Evolutionary conservation across 257 asterid genomes (phyloP).

Genomic region (Solanum peruvianum): DNA sequence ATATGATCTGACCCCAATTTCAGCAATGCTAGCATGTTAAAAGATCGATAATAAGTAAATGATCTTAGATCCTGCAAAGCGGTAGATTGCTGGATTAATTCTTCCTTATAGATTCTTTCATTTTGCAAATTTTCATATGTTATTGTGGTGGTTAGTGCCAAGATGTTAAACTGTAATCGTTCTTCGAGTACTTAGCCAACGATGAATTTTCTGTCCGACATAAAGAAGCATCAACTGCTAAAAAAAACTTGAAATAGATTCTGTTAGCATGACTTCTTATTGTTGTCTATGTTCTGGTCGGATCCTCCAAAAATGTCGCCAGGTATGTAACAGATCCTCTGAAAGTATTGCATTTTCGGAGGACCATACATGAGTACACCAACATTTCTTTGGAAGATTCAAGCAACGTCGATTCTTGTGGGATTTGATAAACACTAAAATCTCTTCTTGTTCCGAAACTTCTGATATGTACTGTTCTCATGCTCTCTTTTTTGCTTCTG

Average conservation of each 20-base stretch:
- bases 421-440: background rate
- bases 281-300: background rate
- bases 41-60: background rate
- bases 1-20: background rate
- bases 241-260: background rate
- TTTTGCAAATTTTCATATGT: background rate
- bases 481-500: background rate
- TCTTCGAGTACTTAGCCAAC: background rate
- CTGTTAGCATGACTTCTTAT: background rate
- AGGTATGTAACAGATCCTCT: background rate
- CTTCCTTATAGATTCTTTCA: background rate
- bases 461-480: background rate
- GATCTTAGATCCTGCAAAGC: background rate
- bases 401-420: background rate
- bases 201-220: background rate
- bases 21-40: background rate
- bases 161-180: background rate
- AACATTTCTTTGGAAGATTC: background rate
- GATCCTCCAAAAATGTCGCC: background rate
- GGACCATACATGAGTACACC: background rate
- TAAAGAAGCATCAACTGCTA: background rate
- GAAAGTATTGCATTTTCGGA: background rate
- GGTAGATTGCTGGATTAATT: background rate
- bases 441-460: background rate
- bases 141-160: background rate